Percentiles rank a stretch among this genome's conserved stretches.
Conservation (phyloP, 345 rosid species). For the Salix purpurea region DNA sequence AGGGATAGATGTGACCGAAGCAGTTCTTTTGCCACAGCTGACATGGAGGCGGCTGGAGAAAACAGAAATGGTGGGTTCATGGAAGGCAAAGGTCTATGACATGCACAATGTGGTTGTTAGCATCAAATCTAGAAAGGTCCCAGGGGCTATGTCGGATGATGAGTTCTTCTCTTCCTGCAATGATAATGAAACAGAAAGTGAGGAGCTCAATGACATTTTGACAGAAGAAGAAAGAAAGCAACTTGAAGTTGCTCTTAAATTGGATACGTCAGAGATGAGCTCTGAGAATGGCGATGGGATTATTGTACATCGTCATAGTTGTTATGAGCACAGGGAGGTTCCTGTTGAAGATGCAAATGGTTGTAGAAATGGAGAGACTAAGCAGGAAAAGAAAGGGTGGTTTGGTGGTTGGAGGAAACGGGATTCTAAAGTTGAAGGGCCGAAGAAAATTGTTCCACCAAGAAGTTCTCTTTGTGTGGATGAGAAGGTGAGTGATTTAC, state of each 20-base stretch:
- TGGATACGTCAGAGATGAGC: conserved; percentile 59
- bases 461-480: conserved; percentile 80
- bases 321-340: conserved; percentile 79
- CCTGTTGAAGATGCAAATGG: conserved; percentile 51
- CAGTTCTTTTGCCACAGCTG: conserved; percentile 80
- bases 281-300: conserved; percentile 51
- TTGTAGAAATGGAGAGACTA: conserved; percentile 46
- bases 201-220: conserved; percentile 67
- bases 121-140: conserved; percentile 85
- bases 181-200: conserved; percentile 68
- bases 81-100: conserved; percentile 96
- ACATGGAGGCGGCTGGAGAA: conserved; percentile 97
- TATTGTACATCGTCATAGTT: conserved; percentile 56
- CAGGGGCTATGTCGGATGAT: conserved; percentile 93
- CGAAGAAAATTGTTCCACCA: conserved; percentile 58
- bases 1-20: conserved; percentile 90
- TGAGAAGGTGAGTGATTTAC: conserved; percentile 77
- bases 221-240: conserved; percentile 90
- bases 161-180: conserved; percentile 74
- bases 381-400: conserved; percentile 92
- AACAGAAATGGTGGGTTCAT: conserved; percentile 78
- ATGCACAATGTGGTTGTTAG: conserved; percentile 97
- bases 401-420: conserved; percentile 91
- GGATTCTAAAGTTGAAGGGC: conserved; percentile 60
- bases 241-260: conserved; percentile 76